phyloP scores from a whole-genome alignment of 2,329 filamentous ascomycete species.

The Neoarthrinium moseri region DNA sequence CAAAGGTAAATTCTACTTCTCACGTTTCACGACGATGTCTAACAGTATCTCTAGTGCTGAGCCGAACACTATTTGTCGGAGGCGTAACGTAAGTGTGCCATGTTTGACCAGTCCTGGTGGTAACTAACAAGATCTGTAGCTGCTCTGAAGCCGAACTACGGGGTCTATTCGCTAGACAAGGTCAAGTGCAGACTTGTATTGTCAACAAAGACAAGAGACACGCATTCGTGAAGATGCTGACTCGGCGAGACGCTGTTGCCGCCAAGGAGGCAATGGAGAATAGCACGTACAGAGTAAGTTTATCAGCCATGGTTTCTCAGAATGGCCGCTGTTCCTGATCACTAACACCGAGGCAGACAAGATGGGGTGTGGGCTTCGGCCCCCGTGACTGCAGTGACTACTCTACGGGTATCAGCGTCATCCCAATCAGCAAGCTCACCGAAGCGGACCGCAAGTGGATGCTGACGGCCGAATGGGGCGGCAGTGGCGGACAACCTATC shows the following conservation, averaged over 20 bases:
- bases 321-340: background rate
- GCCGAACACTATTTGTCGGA: conserved; percentile 93
- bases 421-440: conserved; percentile 88
- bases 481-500: conserved; percentile 80
- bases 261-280: conserved; percentile 90
- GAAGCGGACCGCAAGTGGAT: conserved; percentile 98
- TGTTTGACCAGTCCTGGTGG: conserved; percentile 2
- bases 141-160: conserved; percentile 81
- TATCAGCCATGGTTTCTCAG: background rate
- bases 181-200: conserved; percentile 93
- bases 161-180: conserved; percentile 75
- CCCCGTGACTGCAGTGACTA: conserved; percentile 98
- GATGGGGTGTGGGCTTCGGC: conserved; percentile 97
- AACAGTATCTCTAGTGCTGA: conserved; percentile 62
- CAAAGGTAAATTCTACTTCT: conserved; percentile 51
- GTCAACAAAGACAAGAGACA: conserved; percentile 98
- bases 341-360: conserved; percentile 57
- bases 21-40: background rate
- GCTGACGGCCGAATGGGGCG: conserved; percentile 87
- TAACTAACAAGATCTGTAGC: conserved; percentile 34
- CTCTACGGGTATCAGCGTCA: conserved; percentile 84
- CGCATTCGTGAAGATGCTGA: conserved; percentile 98
- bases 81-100: conserved; percentile 74
- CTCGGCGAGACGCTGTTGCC: conserved; percentile 75
- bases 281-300: conserved; percentile 68